phyloP scores from a whole-genome alignment of 495 filamentous ascomycete species.

The Aspergillus incahuasiensis region DNA sequence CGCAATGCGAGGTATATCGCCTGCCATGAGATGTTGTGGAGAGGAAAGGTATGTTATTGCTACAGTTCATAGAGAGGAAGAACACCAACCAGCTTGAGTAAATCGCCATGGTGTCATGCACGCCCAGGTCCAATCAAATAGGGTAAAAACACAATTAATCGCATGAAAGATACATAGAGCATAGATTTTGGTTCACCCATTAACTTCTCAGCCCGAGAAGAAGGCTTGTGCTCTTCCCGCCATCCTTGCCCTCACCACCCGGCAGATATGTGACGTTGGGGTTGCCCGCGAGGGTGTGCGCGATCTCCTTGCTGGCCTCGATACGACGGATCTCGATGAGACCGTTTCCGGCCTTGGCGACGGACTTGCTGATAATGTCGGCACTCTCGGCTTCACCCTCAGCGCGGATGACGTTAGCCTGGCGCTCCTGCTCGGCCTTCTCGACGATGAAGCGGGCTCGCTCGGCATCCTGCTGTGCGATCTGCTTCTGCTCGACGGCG shows the following conservation, averaged over 20 bases:
- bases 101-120: slow-evolving; percentile 30
- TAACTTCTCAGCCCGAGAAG: slow-evolving; percentile 56
- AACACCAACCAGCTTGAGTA: slow-evolving; percentile 27
- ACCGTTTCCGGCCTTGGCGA: slow-evolving; percentile 88
- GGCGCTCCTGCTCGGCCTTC: slow-evolving; percentile 97
- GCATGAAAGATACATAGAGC: slow-evolving; percentile 21
- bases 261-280: slow-evolving; percentile 96
- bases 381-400: slow-evolving; percentile 97
- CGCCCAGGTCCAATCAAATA: slow-evolving; percentile 23
- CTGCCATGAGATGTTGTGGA: background rate
- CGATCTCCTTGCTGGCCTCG: slow-evolving; percentile 95
- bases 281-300: slow-evolving; percentile 79
- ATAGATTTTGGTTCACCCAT: slow-evolving; percentile 9
- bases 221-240: slow-evolving; percentile 58
- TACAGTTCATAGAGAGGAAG: slow-evolving; percentile 31
- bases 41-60: slow-evolving; percentile 39
- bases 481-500: slow-evolving; percentile 99
- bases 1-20: too few relatives aligned
- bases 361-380: slow-evolving; percentile 85
- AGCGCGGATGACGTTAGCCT: slow-evolving; percentile 95
- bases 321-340: slow-evolving; percentile 94
- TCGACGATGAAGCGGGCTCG: slow-evolving; percentile 96
- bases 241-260: slow-evolving; percentile 60
- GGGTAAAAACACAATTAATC: slow-evolving; percentile 7
- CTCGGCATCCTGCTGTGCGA: slow-evolving; percentile 98